A percentile compares a stretch with the other conserved stretches of the same genome.
Conservation (phyloP, 2,329 filamentous ascomycete genomes). For the Thielaviopsis ethacetica region DNA sequence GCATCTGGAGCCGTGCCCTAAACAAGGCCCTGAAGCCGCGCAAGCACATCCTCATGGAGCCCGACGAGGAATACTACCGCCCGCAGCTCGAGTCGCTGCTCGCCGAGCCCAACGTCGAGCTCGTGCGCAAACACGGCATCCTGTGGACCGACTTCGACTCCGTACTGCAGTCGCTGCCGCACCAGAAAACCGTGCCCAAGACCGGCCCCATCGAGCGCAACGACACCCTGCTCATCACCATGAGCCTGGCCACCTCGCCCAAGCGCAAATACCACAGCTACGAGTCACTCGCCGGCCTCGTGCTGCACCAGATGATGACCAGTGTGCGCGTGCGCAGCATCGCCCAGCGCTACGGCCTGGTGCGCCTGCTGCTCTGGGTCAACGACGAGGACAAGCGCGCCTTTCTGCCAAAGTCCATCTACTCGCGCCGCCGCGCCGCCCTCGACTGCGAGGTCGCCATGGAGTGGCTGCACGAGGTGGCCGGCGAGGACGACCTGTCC, state of each 20-base stretch:
- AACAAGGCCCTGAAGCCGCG: constrained; percentile 62
- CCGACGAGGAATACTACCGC: constrained; percentile 39
- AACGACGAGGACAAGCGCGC: constrained; percentile 40
- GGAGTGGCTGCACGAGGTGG: constrained; percentile 43
- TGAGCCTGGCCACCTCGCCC: constrained; percentile 44
- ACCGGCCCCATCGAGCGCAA: constrained; percentile 38
- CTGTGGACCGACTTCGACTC: constrained; percentile 41
- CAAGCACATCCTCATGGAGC: constrained; percentile 70
- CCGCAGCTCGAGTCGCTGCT: constrained; percentile 45
- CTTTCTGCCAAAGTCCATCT: constrained; percentile 44
- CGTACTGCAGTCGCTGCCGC: constrained; percentile 34
- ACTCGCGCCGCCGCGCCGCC: constrained; percentile 37
- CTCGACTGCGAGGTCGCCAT: constrained; percentile 45
- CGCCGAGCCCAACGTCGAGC: constrained; percentile 27
- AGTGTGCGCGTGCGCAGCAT: constrained; percentile 40
- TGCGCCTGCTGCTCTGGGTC: constrained; percentile 64
- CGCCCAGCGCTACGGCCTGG: constrained; percentile 61
- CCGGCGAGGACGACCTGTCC: constrained; percentile 21
- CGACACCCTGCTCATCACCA: constrained; percentile 55
- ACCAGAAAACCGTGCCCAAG: constrained; percentile 31
- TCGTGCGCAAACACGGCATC: constrained; percentile 42
- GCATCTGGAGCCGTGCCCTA: constrained; percentile 63
- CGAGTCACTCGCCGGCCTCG: constrained; percentile 38
- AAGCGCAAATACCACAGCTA: constrained; percentile 34
- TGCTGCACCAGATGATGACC: constrained; percentile 45